Evolutionary conservation across 257 asterid genomes (phyloP).

Genomic region (Primulina eburnea): DNA sequence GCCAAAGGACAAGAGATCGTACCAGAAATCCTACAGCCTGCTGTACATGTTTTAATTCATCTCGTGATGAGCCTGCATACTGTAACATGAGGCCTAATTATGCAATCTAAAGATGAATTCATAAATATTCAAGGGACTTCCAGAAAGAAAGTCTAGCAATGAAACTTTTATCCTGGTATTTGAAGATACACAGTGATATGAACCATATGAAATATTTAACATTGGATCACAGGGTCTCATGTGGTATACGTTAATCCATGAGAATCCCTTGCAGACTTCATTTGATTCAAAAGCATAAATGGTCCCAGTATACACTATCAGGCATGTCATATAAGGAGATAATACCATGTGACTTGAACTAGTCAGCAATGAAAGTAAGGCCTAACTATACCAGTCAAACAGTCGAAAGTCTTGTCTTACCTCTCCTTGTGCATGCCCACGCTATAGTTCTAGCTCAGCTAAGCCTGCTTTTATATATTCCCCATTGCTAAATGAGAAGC

Average conservation of each 20-base stretch:
- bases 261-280: no score
- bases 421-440: constrained; percentile 57
- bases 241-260: not conserved
- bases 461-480: constrained; percentile 72
- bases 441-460: constrained; percentile 79
- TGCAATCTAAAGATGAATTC: not conserved
- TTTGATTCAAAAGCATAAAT: no score
- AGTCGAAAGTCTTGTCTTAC: constrained; percentile 28
- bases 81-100: constrained; percentile 29
- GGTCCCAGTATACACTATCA: no score
- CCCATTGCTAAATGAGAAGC: constrained; percentile 70
- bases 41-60: constrained; percentile 58
- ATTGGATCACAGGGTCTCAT: not conserved
- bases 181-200: not conserved
- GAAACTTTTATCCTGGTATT: not conserved
- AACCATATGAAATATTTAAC: not conserved
- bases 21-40: constrained; percentile 90
- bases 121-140: constrained; percentile 1
- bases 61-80: constrained; percentile 64
- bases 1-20: constrained; percentile 28
- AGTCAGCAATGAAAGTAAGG: not conserved
- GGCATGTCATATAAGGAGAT: no score
- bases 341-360: not conserved
- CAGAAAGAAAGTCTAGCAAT: not conserved
- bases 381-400: constrained; percentile 16